These are phyloP conservation scores for Solanum tarijense DNA, from an alignment of 257 asterid genomes.

Conservation along the genomic window DNA sequence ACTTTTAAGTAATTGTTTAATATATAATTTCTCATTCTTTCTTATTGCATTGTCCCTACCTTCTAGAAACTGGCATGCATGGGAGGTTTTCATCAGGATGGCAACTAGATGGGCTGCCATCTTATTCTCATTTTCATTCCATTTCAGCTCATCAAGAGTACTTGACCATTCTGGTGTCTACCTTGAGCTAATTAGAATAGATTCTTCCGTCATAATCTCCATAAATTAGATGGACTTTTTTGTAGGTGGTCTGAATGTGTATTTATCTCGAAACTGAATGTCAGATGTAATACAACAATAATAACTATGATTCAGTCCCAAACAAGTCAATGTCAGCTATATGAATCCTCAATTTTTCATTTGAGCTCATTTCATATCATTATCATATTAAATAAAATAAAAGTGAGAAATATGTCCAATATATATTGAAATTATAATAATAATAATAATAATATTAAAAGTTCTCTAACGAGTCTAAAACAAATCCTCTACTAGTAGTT, in stretches of 20 bases:
- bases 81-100: conserved; percentile 6
- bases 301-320: neutral
- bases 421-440: neutral
- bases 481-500: neutral
- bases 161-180: neutral
- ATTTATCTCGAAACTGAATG: neutral
- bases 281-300: neutral
- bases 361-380: neutral
- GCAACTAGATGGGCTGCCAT: conserved; percentile 22
- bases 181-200: neutral
- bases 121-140: conserved; percentile 2
- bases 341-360: neutral
- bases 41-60: conserved; percentile 19
- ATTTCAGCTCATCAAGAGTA: neutral
- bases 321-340: neutral
- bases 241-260: neutral
- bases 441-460: neutral
- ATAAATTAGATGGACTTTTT: neutral
- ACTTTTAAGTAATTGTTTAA: conserved; percentile 18
- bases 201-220: neutral
- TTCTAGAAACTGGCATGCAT: conserved; percentile 14
- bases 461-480: neutral
- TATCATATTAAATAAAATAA: neutral
- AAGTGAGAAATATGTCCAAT: neutral
- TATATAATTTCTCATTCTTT: conserved; percentile 10